Conservation (phyloP, 106 monocot genomes). For the Iris macrosiphon region DNA sequence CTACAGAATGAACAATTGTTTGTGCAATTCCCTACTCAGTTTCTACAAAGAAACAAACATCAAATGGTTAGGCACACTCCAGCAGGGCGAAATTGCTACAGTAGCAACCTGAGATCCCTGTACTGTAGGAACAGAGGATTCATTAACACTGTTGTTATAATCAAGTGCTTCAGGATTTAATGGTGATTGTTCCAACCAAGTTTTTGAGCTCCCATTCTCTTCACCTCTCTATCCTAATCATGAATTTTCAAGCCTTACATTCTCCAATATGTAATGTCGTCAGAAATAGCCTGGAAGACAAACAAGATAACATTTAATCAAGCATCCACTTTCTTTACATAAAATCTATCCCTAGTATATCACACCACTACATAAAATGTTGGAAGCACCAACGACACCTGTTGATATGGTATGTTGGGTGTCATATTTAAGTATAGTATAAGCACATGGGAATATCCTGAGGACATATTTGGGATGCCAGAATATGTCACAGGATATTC, state of each 20-base stretch:
- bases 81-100: constrained; percentile 73
- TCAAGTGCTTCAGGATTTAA: constrained; percentile 13
- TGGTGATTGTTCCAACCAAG: constrained; percentile 18
- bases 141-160: constrained; percentile 13
- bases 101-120: constrained; percentile 24
- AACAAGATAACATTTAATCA: too few relatives aligned
- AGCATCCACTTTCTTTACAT: too few relatives aligned
- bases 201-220: constrained; percentile 9
- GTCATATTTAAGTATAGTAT: too few relatives aligned
- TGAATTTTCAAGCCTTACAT: constrained; percentile 1
- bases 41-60: constrained; percentile 23
- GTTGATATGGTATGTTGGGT: too few relatives aligned
- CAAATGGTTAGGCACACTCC: constrained; percentile 82
- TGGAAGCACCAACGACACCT: too few relatives aligned
- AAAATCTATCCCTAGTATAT: too few relatives aligned
- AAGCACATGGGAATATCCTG: too few relatives aligned
- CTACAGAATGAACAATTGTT: too few relatives aligned
- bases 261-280: constrained; percentile 22
- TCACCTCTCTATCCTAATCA: too few relatives aligned
- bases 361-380: too few relatives aligned
- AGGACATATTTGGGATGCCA: too few relatives aligned
- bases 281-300: constrained; percentile 73
- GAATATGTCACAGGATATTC: too few relatives aligned
- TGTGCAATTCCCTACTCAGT: constrained; percentile 47
- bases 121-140: constrained; percentile 27